A percentile compares a stretch with the other conserved stretches of the same genome.
Evolutionary conservation across 2,329 filamentous ascomycete species (phyloP).

Genomic region (Macroventuria anomochaeta): DNA sequence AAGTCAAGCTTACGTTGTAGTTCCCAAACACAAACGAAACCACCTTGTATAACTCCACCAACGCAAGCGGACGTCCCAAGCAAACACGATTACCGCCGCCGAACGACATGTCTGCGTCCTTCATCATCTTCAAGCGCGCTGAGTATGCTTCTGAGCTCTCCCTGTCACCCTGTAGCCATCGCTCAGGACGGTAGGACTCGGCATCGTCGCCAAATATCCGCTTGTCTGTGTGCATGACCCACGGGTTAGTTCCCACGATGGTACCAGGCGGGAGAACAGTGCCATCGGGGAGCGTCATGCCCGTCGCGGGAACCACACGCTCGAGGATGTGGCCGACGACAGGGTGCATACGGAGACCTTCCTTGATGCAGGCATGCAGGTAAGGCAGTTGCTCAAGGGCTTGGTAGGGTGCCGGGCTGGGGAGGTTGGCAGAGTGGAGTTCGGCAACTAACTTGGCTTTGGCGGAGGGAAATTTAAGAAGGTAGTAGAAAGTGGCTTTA

Average conservation of each 20-base stretch:
- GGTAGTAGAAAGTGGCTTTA: conserved; percentile 36
- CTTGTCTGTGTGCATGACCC: conserved; percentile 33
- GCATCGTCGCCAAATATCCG: conserved; percentile 30
- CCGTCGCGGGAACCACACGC: conserved; percentile 37
- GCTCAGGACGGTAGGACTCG: conserved; percentile 35
- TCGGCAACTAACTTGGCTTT: conserved; percentile 33
- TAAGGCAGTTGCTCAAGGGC: conserved; percentile 48
- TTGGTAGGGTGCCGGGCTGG: conserved; percentile 28
- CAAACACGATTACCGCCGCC: conserved; percentile 41
- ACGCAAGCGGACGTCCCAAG: conserved; percentile 37
- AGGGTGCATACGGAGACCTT: conserved; percentile 55
- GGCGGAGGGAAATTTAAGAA: conserved; percentile 29
- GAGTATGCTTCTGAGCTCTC: conserved; percentile 27
- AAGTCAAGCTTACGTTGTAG: conserved; percentile 51
- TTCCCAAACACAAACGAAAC: conserved; percentile 56
- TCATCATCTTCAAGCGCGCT: conserved; percentile 39
- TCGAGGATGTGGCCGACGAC: conserved; percentile 41
- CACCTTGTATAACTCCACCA: conserved; percentile 55
- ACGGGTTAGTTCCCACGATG: conserved; percentile 44
- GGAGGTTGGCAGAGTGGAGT: conserved; percentile 27
- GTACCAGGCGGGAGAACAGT: conserved; percentile 38
- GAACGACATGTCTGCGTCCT: conserved; percentile 43
- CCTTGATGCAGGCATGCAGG: conserved; percentile 56
- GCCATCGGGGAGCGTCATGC: conserved; percentile 30
- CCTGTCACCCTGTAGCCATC: conserved; percentile 39